phyloP scores from a whole-genome alignment of 805 yeast species.

The Phaffomyces thermotolerans region DNA sequence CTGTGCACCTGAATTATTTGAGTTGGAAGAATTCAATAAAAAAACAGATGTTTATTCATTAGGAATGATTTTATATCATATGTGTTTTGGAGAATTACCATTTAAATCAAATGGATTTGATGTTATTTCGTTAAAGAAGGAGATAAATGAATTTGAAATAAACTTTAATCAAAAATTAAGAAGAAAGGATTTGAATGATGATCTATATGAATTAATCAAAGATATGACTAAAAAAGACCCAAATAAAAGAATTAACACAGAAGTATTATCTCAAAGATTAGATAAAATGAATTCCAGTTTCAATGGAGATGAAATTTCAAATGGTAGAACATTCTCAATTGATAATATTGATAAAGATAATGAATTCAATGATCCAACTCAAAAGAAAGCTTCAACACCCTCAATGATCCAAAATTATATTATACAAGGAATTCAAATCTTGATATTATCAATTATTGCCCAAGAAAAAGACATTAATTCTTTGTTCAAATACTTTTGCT shows the following conservation, averaged over 20 bases:
- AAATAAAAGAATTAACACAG: conserved; percentile 35
- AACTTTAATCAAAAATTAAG: background rate
- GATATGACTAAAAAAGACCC: conserved; percentile 32
- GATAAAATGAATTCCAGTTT: conserved; percentile 8
- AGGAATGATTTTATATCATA: conserved; percentile 73
- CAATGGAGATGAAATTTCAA: background rate
- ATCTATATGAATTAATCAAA: conserved; percentile 32
- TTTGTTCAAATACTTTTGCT: background rate
- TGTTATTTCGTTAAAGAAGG: conserved; percentile 21
- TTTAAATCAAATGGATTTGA: conserved; percentile 27
- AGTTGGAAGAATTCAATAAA: conserved; percentile 46
- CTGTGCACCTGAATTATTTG: conserved; percentile 65
- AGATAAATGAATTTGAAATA: conserved; percentile 2
- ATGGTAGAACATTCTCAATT: background rate
- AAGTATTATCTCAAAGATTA: conserved; percentile 29
- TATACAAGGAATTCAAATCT: background rate
- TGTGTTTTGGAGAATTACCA: conserved; percentile 69
- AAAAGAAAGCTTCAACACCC: too few relatives aligned
- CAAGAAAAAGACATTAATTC: background rate
- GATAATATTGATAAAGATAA: too few relatives aligned
- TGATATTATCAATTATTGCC: background rate
- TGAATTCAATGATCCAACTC: too few relatives aligned
- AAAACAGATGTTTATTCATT: conserved; percentile 76
- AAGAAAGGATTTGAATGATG: conserved; percentile 15
- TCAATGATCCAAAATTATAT: too few relatives aligned